A percentile compares a stretch with the other conserved stretches of the same genome.
Evolutionary conservation across 1,139 yeast species (phyloP).

Genomic region (Pichia sp.): DNA sequence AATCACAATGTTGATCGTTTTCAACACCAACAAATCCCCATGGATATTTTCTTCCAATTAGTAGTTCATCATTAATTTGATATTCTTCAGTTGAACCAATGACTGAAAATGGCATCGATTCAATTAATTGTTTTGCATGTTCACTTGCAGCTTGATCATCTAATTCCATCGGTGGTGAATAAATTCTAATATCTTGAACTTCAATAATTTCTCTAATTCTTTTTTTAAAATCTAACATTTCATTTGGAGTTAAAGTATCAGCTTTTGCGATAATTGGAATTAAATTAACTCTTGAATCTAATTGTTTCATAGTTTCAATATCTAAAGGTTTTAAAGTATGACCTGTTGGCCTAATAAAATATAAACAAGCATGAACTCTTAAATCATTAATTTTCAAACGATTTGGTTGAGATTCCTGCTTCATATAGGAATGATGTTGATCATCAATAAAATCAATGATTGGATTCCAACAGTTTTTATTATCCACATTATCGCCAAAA

Average conservation of each 20-base stretch:
- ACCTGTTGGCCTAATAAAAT: constrained; percentile 94
- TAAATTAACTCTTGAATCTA: constrained; percentile 83
- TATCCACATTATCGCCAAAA: constrained; percentile 93
- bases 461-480: constrained; percentile 89
- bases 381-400: constrained; percentile 68
- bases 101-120: constrained; percentile 89
- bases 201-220: constrained; percentile 87
- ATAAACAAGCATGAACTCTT: constrained; percentile 92
- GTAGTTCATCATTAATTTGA: constrained; percentile 69
- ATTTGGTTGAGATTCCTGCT: constrained; percentile 92
- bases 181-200: constrained; percentile 85
- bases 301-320: constrained; percentile 84
- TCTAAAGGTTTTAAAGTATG: constrained; percentile 92
- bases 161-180: constrained; percentile 76
- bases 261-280: constrained; percentile 95
- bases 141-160: constrained; percentile 73
- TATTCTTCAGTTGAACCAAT: constrained; percentile 88
- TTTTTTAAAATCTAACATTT: constrained; percentile 73
- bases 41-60: constrained; percentile 88
- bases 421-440: constrained; percentile 91
- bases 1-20: constrained; percentile 92
- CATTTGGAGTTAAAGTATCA: constrained; percentile 82
- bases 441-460: constrained; percentile 92
- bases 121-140: constrained; percentile 76
- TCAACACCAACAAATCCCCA: constrained; percentile 99